A percentile compares a stretch with the other conserved stretches of the same genome.
Evolutionary conservation across 2,329 filamentous ascomycete genomes (phyloP).

Genomic region (Aspergillus melleus): DNA sequence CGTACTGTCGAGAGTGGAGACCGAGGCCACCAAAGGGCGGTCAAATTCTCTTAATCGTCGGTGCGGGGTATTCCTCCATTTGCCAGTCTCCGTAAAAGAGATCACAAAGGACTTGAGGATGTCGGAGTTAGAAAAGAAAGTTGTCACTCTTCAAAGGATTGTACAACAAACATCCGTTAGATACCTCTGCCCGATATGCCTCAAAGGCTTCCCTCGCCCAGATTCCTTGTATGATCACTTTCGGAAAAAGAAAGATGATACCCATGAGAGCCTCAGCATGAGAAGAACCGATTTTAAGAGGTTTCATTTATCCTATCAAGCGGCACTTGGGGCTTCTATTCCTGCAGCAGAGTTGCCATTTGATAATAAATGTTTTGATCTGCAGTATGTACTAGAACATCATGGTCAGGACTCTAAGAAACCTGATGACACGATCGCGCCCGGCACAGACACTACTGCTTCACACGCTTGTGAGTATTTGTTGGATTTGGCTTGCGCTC

Average conservation of each 20-base stretch:
- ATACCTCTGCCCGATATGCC: constrained; percentile 5
- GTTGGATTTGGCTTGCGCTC: background rate
- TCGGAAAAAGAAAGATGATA: constrained; percentile 4
- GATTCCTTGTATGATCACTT: constrained; percentile 2
- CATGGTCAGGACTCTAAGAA: background rate
- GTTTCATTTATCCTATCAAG: constrained; percentile 4
- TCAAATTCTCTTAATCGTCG: no score
- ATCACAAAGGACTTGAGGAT: background rate
- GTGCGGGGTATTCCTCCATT: no score
- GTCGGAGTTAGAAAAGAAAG: constrained; percentile 4
- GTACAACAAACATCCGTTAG: constrained; percentile 2
- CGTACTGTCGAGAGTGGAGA: no score
- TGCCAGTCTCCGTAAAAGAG: no score
- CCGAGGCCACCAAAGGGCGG: no score
- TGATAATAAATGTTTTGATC: constrained; percentile 1
- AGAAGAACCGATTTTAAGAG: constrained; percentile 8
- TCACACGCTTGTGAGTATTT: no score
- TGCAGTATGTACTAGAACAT: constrained; percentile 6
- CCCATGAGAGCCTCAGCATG: constrained; percentile 6
- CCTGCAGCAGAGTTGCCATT: constrained; percentile 3
- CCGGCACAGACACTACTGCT: no score
- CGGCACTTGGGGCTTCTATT: constrained; percentile 5
- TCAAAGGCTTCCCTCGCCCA: constrained; percentile 6
- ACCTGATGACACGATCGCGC: no score
- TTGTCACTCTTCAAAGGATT: constrained; percentile 4